phyloP scores from a whole-genome alignment of 148 eudicot species.

The Rhododendron williamsianum region DNA sequence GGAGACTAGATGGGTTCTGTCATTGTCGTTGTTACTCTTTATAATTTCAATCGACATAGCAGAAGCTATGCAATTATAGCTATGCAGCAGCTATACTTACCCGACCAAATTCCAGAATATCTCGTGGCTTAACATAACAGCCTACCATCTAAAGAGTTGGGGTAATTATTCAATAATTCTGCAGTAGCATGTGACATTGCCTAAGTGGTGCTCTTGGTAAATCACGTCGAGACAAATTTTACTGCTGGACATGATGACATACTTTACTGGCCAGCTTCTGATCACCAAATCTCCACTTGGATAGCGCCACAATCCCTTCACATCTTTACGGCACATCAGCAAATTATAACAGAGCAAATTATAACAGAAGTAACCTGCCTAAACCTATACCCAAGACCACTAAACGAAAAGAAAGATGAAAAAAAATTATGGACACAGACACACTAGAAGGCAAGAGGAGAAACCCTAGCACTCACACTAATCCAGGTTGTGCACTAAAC shows the following conservation, averaged over 20 bases:
- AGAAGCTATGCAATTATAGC: neutral
- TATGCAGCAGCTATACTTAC: neutral
- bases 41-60: neutral
- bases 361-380: neutral
- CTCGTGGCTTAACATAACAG: neutral
- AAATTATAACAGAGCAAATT: neutral
- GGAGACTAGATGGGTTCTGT: no score
- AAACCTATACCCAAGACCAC: neutral
- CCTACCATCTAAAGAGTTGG: neutral
- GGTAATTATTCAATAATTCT: neutral
- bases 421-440: neutral
- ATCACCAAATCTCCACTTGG: neutral
- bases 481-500: neutral
- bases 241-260: neutral
- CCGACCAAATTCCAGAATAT: neutral
- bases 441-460: neutral
- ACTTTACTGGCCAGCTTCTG: neutral
- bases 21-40: no score
- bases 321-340: neutral
- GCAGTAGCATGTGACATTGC: neutral
- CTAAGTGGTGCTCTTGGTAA: neutral
- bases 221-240: neutral
- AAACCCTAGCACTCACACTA: neutral
- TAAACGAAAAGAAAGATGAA: neutral
- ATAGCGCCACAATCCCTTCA: neutral